Evolutionary conservation across 164 flowering plant genomes (phyloP).

Genomic region (Hamamelis virginiana): DNA sequence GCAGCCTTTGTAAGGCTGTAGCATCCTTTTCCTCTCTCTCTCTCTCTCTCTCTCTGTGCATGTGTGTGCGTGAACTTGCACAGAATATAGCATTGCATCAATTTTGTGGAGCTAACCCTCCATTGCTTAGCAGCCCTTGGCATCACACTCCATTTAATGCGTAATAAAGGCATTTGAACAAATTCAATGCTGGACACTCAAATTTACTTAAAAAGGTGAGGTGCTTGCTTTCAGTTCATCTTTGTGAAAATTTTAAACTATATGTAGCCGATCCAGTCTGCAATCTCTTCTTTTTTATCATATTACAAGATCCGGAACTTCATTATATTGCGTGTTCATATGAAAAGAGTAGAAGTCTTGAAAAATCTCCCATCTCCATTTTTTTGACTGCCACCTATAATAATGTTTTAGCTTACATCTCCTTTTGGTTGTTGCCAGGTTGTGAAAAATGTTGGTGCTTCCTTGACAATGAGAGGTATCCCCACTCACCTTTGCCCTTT

Average conservation of each 20-base stretch:
- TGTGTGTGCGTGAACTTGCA: no score
- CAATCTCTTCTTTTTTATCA: no score
- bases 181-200: background rate
- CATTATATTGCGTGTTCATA: no score
- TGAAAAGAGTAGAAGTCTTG: no score
- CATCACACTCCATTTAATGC: background rate
- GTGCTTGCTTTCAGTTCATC: background rate
- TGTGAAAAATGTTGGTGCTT: background rate
- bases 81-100: no score
- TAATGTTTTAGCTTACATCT: background rate
- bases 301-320: no score
- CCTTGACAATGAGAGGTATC: conserved; percentile 12
- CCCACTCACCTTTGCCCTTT: background rate
- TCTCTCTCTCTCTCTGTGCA: no score
- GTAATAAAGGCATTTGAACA: background rate
- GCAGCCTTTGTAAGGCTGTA: no score
- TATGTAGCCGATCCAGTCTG: background rate
- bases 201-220: background rate
- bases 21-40: background rate
- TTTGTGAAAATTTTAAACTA: background rate
- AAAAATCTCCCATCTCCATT: background rate
- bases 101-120: background rate
- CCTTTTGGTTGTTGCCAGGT: conserved; percentile 10
- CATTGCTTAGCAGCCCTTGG: background rate
- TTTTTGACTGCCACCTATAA: no score